Conservation (phyloP, 495 filamentous ascomycete genomes). For the Cetradonia linearis region DNA sequence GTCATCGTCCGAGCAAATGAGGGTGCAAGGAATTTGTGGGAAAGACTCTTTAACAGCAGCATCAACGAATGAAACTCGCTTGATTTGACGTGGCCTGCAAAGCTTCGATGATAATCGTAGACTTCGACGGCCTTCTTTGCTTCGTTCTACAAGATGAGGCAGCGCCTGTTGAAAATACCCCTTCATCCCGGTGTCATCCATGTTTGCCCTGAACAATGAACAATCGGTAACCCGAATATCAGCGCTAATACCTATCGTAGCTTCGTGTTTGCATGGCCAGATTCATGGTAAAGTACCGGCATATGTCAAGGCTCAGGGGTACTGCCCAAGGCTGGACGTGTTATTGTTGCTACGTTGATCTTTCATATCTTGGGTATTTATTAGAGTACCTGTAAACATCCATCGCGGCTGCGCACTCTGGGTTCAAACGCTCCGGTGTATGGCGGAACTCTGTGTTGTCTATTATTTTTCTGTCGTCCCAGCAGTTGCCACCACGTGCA, state of each 20-base stretch:
- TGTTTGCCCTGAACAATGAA: not conserved
- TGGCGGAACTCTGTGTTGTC: not conserved
- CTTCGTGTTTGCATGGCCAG: not conserved
- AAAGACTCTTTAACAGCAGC: slow-evolving; percentile 2
- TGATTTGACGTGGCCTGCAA: not conserved
- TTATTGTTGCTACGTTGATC: not conserved
- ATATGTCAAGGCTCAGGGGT: slow-evolving; percentile 4
- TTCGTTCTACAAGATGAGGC: not conserved
- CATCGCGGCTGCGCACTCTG: not conserved
- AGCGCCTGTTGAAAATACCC: not conserved
- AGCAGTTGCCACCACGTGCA: not conserved
- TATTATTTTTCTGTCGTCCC: not conserved
- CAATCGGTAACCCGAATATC: not conserved
- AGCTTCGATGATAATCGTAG: slow-evolving; percentile 8
- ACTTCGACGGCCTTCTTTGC: not conserved
- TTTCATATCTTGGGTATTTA: not conserved
- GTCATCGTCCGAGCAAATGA: not conserved
- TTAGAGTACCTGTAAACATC: not conserved
- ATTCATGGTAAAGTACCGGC: slow-evolving; percentile 7
- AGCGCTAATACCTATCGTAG: not conserved
- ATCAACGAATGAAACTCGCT: not conserved
- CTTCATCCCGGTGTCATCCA: not conserved
- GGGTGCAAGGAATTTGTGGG: slow-evolving; percentile 3
- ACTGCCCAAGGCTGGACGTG: slow-evolving; percentile 2
- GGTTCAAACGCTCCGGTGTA: not conserved